Evolutionary conservation across 108 stramenopile genomes (phyloP), one percentile per base, ranked within the genome.

Genomic region (Pseudonitzschia pungens): DNA sequence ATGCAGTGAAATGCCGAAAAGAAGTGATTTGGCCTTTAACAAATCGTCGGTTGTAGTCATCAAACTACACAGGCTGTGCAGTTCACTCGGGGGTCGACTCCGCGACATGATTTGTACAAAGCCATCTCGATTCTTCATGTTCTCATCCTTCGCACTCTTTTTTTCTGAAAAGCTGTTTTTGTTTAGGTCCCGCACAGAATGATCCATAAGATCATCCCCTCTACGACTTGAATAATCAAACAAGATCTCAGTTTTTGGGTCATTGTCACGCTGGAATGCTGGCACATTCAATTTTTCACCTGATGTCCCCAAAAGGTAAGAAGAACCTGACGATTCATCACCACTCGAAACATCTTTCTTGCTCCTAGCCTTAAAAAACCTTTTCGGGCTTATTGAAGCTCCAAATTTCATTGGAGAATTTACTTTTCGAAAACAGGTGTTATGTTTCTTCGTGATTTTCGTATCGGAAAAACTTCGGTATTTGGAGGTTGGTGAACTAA

Each of bases 1-100:
- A 15, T 45, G n/a, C 22, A 68, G 32, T 9, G 66, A 50, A 8
- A 48, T 67, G 22, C 71, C 77, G 20, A 56, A 57, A 64, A 78
- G 55, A 31, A 72, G 65, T 10, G 43, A 63, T 52, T 68, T 52
- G 10, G 71, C 77, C 40, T 65, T 50, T 14, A 72, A 16, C 5
- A 78, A 20, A 41, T 78, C 77, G 50, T 68, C 77, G 29, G 58
- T 60, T 0, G 77, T 72, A 36, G 48, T 68, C 53, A 78, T 72
- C 15, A 4, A 66, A 11, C 21, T 48, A 62, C 77, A 78, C 2
- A 72, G 45, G 20, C 26, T 33, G 54, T 78, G 77, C 29, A 78
- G 44, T 21, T 72, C 64, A 33, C 31, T 56, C 11, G 29, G 51
- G 28, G 69, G 53, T 15, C 66, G 42, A 67, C 43, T 28, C 4